A percentile compares a stretch with the other conserved stretches of the same genome.
These are phyloP conservation scores for Oryza australiensis DNA, from an alignment of 176 grass and related monocot genomes.

Conservation along the genomic window DNA sequence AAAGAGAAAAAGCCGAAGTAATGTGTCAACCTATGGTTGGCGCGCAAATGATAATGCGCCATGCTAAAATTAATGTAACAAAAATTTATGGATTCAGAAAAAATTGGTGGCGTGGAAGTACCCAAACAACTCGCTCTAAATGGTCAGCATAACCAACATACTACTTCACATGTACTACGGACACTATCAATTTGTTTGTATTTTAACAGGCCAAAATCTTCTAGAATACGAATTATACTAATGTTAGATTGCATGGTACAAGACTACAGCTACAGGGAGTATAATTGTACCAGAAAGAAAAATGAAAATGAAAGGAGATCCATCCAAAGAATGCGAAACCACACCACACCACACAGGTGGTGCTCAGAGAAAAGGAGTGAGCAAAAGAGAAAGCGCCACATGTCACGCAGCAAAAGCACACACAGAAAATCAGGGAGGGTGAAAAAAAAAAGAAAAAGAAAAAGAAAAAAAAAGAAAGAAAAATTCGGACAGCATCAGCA, in stretches of 20 bases:
- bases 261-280: background rate
- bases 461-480: background rate
- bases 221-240: background rate
- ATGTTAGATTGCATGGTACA: background rate
- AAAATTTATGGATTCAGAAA: background rate
- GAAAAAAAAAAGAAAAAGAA: background rate
- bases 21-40: background rate
- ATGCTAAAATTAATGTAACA: background rate
- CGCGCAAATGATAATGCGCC: background rate
- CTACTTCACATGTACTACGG: background rate
- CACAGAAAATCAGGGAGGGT: background rate
- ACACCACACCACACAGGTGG: slow-evolving; percentile 1
- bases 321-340: slow-evolving; percentile 22
- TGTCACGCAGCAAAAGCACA: slow-evolving; percentile 15
- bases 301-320: slow-evolving; percentile 3
- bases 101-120: background rate
- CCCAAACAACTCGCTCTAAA: background rate
- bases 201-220: background rate
- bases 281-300: background rate
- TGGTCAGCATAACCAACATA: background rate
- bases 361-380: background rate
- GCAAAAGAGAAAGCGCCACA: slow-evolving; percentile 35
- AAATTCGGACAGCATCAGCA: background rate
- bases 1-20: background rate
- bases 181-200: background rate